These are phyloP conservation scores for Taxillus chinensis DNA, from an alignment of 164 flowering plant genomes.

Conservation along the genomic window DNA sequence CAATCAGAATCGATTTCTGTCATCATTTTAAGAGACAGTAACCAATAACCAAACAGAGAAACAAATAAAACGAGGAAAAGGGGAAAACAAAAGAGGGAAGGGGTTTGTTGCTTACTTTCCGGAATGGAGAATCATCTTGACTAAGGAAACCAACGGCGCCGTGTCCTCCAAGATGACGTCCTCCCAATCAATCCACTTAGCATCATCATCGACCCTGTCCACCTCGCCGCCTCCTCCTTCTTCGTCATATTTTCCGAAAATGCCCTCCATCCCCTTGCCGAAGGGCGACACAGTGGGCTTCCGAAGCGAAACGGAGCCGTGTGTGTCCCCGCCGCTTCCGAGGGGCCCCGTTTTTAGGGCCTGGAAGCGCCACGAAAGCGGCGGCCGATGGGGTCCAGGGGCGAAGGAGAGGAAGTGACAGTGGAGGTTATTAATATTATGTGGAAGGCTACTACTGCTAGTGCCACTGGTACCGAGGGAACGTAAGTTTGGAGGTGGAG, in stretches of 20 bases:
- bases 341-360: slow-evolving; percentile 23
- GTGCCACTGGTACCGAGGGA: too few species aligned
- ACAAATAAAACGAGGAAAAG: neutral
- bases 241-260: neutral
- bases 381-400: slow-evolving; percentile 2
- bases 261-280: neutral
- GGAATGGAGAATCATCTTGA: slow-evolving; percentile 88
- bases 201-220: slow-evolving; percentile 19
- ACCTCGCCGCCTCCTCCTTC: slow-evolving; percentile 9
- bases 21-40: too few species aligned
- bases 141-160: slow-evolving; percentile 85
- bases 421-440: neutral
- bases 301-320: slow-evolving; percentile 36
- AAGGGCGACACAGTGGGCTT: slow-evolving; percentile 32
- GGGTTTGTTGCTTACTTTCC: slow-evolving; percentile 34
- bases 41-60: neutral
- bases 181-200: slow-evolving; percentile 63
- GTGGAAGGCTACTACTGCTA: too few species aligned
- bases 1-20: too few species aligned
- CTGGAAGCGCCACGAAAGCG: slow-evolving; percentile 11
- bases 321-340: slow-evolving; percentile 17
- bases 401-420: slow-evolving; percentile 4
- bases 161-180: slow-evolving; percentile 90
- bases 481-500: slow-evolving; percentile 7
- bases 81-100: neutral